Evolutionary conservation across 495 filamentous ascomycete species (phyloP).

Genomic region (Penicillium cinerascens): DNA sequence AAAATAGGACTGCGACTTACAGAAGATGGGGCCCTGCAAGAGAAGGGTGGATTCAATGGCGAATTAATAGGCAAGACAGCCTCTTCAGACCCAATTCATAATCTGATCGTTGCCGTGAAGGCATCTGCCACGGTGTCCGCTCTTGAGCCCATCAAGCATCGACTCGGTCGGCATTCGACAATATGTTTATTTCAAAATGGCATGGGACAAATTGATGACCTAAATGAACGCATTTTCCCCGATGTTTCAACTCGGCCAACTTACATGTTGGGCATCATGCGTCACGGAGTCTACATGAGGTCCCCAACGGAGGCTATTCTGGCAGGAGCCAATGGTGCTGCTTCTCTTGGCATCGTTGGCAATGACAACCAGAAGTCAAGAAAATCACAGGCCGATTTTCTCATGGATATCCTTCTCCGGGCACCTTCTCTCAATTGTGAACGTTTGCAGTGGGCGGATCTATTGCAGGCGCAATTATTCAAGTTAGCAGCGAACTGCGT

Average conservation of each 20-base stretch:
- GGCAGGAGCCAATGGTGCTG: slow-evolving; percentile 15
- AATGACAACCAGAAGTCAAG: not conserved
- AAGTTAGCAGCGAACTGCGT: slow-evolving; percentile 70
- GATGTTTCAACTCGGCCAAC: slow-evolving; percentile 11
- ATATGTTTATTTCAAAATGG: slow-evolving; percentile 28
- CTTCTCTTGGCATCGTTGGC: slow-evolving; percentile 13
- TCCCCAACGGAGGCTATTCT: slow-evolving; percentile 19
- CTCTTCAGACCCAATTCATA: slow-evolving; percentile 9
- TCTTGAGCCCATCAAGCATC: slow-evolving; percentile 20
- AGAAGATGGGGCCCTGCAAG: slow-evolving; percentile 11
- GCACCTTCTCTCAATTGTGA: slow-evolving; percentile 29
- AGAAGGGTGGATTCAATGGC: slow-evolving; percentile 11
- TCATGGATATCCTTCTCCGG: slow-evolving; percentile 28
- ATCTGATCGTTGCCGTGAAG: slow-evolving; percentile 26
- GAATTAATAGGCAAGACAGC: slow-evolving; percentile 9
- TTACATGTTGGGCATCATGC: slow-evolving; percentile 24
- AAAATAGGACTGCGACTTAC: slow-evolving; percentile 17
- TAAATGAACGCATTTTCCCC: slow-evolving; percentile 16
- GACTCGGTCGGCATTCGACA: slow-evolving; percentile 19
- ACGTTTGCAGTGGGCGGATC: slow-evolving; percentile 23
- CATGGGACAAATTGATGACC: slow-evolving; percentile 20
- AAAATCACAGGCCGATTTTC: slow-evolving; percentile 12
- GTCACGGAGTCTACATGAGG: slow-evolving; percentile 21
- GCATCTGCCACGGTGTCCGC: slow-evolving; percentile 20
- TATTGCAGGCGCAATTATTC: slow-evolving; percentile 55